These are phyloP conservation scores for Wickerhamiella lipophila DNA, from an alignment of 805 yeast species.

Conservation along the genomic window DNA sequence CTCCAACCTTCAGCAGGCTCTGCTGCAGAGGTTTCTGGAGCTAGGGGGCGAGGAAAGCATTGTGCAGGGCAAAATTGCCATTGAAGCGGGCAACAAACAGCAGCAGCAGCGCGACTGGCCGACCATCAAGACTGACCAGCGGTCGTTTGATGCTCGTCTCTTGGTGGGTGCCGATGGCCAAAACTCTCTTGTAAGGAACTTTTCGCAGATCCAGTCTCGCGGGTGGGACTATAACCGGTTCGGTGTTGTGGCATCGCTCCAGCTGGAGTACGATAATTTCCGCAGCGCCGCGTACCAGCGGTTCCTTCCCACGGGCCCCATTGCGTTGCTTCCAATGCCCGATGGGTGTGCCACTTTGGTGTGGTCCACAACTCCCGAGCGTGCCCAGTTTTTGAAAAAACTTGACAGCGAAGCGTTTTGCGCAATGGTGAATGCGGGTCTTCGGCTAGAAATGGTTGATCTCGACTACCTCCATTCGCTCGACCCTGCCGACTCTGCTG, in stretches of 20 bases:
- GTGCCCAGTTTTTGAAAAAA: slow-evolving; percentile 49
- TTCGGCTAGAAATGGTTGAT: slow-evolving; percentile 66
- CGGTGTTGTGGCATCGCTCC: slow-evolving; percentile 87
- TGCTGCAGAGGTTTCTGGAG: slow-evolving; percentile 42
- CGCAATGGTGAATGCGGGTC: slow-evolving; percentile 70
- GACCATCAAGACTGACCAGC: not conserved
- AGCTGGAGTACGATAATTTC: slow-evolving; percentile 58
- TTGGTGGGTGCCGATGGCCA: slow-evolving; percentile 92
- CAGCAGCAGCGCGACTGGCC: no score
- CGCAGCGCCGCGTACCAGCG: slow-evolving; percentile 83
- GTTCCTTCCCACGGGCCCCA: slow-evolving; percentile 71
- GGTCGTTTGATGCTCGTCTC: slow-evolving; percentile 52
- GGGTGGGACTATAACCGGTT: slow-evolving; percentile 86
- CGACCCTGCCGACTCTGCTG: slow-evolving; percentile 27
- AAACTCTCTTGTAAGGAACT: slow-evolving; percentile 80
- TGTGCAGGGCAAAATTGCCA: slow-evolving; percentile 3
- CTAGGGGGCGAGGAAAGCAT: slow-evolving; percentile 22
- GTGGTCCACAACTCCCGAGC: slow-evolving; percentile 77
- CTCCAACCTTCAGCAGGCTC: slow-evolving; percentile 65
- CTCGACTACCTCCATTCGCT: slow-evolving; percentile 51
- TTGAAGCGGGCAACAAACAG: not conserved
- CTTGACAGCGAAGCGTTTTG: slow-evolving; percentile 52
- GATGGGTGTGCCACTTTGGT: slow-evolving; percentile 80
- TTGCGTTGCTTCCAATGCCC: slow-evolving; percentile 84
- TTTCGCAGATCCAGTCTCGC: slow-evolving; percentile 66